phyloP scores from a whole-genome alignment of 306 rosid genomes.

The Rosa persica region DNA sequence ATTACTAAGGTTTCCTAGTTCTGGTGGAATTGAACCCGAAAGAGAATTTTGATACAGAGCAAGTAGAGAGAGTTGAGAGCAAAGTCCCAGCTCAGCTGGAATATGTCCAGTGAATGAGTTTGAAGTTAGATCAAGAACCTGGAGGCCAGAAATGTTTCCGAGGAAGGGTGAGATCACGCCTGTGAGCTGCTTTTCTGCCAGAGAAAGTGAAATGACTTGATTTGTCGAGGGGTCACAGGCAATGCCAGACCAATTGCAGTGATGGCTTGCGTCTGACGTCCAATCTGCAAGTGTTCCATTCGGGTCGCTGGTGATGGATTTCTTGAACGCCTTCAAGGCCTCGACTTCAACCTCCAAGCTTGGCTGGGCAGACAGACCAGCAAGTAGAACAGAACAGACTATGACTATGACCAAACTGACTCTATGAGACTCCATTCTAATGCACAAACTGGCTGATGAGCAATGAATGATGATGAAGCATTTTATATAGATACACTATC shows the following conservation, averaged over 20 bases:
- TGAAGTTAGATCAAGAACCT: slow-evolving; percentile 66
- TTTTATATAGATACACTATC: slow-evolving; percentile 16
- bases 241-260: slow-evolving; percentile 83
- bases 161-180: slow-evolving; percentile 75
- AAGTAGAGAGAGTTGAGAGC: slow-evolving; percentile 63
- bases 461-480: slow-evolving; percentile 1
- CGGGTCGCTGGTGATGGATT: slow-evolving; percentile 51
- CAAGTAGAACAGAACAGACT: slow-evolving; percentile 28
- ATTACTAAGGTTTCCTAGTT: slow-evolving; percentile 48
- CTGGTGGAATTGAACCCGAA: slow-evolving; percentile 63
- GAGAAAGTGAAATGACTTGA: slow-evolving; percentile 52
- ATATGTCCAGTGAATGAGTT: slow-evolving; percentile 66
- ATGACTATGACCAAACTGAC: slow-evolving; percentile 33
- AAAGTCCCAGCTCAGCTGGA: slow-evolving; percentile 58
- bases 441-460: slow-evolving; percentile 3
- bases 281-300: slow-evolving; percentile 54
- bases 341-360: slow-evolving; percentile 49
- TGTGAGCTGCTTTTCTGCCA: slow-evolving; percentile 48
- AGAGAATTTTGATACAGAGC: slow-evolving; percentile 47
- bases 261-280: slow-evolving; percentile 37
- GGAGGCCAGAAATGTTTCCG: slow-evolving; percentile 75
- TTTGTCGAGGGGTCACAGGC: slow-evolving; percentile 51
- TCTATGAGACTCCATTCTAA: slow-evolving; percentile 42
- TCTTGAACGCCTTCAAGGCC: slow-evolving; percentile 68
- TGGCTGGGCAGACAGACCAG: slow-evolving; percentile 38